These are phyloP conservation scores for Halenospora varia DNA, from an alignment of 495 filamentous ascomycete genomes.

Conservation along the genomic window DNA sequence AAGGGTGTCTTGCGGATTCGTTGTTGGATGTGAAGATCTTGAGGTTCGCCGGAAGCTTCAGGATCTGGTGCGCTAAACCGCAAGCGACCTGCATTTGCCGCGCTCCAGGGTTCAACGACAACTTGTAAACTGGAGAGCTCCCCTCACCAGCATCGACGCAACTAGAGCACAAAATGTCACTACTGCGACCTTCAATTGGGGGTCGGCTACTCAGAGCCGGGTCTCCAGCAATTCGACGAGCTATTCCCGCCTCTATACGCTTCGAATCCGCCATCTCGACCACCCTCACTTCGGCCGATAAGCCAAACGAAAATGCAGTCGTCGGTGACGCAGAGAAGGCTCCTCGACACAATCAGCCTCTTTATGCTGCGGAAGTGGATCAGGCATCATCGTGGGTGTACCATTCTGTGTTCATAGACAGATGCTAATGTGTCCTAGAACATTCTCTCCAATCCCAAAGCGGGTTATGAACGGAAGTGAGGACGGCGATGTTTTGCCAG, in stretches of 20 bases:
- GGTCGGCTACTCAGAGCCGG: conserved; percentile 37
- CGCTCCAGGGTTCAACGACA: conserved; percentile 1
- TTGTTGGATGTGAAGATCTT: conserved; percentile 3
- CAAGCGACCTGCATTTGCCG: neutral
- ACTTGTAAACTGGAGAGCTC: neutral
- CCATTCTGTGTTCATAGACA: neutral
- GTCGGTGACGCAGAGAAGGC: conserved; percentile 17
- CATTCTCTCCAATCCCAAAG: conserved; percentile 86
- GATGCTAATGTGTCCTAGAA: conserved; percentile 41
- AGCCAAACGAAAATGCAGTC: conserved; percentile 8
- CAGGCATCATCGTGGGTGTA: conserved; percentile 27
- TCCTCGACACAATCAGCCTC: conserved; percentile 56
- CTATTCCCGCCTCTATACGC: conserved; percentile 34
- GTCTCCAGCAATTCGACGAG: conserved; percentile 28
- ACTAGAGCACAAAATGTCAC: conserved; percentile 28
- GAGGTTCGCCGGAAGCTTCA: conserved; percentile 15
- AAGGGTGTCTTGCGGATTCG: conserved; percentile 13
- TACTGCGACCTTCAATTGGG: conserved; percentile 31
- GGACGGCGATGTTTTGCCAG: conserved; percentile 66
- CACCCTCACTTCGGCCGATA: conserved; percentile 23
- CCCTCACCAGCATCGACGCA: conserved; percentile 1
- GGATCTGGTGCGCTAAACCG: conserved; percentile 8
- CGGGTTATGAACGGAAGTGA: conserved; percentile 88
- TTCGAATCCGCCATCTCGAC: conserved; percentile 38
- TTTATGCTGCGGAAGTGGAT: conserved; percentile 57